phyloP scores from a whole-genome alignment of 257 asterid genomes.

The Galeopsis tetrahit region DNA sequence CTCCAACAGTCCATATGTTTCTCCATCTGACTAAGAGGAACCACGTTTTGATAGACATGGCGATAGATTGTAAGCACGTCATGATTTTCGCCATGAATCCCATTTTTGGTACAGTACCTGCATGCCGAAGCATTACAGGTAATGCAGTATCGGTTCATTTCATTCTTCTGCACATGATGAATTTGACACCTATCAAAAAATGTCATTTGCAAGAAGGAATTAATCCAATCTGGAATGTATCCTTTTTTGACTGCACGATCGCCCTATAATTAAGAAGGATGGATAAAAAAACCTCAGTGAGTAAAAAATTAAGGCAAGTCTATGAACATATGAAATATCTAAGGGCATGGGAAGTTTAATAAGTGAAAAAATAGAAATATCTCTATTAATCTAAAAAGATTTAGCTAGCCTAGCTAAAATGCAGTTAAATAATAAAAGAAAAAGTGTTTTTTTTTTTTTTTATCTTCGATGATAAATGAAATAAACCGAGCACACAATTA shows the following conservation, averaged over 20 bases:
- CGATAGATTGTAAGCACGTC: conserved; percentile 40
- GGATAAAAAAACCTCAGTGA: no score
- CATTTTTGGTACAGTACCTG: conserved; percentile 36
- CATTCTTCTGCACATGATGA: conserved; percentile 42
- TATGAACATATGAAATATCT: no score
- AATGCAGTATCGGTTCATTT: not conserved
- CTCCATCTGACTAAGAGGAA: conserved; percentile 43
- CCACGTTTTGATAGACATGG: conserved; percentile 22
- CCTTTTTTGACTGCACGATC: not conserved
- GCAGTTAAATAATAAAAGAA: no score
- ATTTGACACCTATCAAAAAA: conserved; percentile 46
- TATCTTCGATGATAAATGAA: no score
- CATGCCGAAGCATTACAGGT: conserved; percentile 18
- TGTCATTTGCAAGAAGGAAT: not conserved
- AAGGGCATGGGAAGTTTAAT: no score
- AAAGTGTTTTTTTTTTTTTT: no score
- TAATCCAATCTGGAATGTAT: conserved; percentile 38
- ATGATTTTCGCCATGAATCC: conserved; percentile 35
- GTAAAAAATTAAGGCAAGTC: no score
- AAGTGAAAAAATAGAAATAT: no score
- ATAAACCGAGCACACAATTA: no score
- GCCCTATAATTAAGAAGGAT: not conserved
- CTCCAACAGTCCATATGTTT: conserved; percentile 32
- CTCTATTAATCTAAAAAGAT: no score
- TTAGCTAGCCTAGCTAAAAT: no score